Evolutionary conservation across 805 yeast genomes (phyloP).

Genomic region (Scheffersomyces coipomensis): DNA sequence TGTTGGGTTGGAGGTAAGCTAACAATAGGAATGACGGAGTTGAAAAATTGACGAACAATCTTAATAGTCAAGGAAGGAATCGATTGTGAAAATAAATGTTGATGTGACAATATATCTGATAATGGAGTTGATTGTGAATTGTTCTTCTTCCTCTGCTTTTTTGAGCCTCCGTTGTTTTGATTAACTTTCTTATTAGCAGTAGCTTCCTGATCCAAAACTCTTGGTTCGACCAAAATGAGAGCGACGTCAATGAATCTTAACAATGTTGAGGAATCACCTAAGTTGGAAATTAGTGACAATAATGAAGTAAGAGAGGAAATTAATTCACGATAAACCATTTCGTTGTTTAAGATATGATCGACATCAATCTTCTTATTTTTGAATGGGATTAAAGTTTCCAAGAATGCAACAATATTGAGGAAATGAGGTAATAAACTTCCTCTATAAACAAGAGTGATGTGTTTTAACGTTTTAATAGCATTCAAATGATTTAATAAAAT

Average conservation of each 20-base stretch:
- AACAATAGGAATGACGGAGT: conserved; percentile 44
- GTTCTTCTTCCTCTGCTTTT: conserved; percentile 43
- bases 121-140: conserved; percentile 46
- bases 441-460: conserved; percentile 31
- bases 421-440: conserved; percentile 48
- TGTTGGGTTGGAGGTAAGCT: conserved; percentile 63
- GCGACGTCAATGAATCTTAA: conserved; percentile 60
- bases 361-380: conserved; percentile 29
- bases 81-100: conserved; percentile 48
- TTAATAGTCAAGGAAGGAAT: conserved; percentile 37
- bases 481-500: conserved; percentile 43
- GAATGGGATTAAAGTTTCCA: conserved; percentile 63
- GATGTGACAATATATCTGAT: conserved; percentile 68
- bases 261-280: conserved; percentile 51
- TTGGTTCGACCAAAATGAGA: conserved; percentile 39
- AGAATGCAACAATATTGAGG: conserved; percentile 46
- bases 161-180: conserved; percentile 13
- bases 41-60: conserved; percentile 47
- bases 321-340: conserved; percentile 38
- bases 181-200: conserved; percentile 1
- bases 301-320: conserved; percentile 23
- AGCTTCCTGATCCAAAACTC: conserved; percentile 13
- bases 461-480: conserved; percentile 43
- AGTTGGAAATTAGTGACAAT: conserved; percentile 34
- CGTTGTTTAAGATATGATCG: conserved; percentile 35